Evolutionary conservation across 768 basidiomycete species (phyloP), one percentile per base, ranked within the genome.

Genomic region (Boletellus ananiceps): DNA sequence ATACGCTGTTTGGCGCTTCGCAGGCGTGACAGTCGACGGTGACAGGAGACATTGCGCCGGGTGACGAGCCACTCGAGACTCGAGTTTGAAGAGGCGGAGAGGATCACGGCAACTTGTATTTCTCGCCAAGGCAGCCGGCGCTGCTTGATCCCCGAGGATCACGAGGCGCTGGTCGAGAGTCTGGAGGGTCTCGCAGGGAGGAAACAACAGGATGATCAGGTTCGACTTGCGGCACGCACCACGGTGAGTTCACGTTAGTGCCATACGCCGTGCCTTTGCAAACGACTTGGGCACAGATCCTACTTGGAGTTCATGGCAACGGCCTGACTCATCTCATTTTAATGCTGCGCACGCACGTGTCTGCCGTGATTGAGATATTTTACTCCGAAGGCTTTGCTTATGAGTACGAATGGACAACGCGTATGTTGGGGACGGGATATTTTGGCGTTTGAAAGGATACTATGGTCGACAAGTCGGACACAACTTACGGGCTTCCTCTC

Each of bases 311-410:
- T 1, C 86, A 88, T 52, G 88, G 88, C 5, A 91, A 90, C 57
- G 88, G 89, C 7, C 74, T 93, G 0, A 86, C 88, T 8, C 88
- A 91, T 59, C 74, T 93, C n/a, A 76, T 93, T 37, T 82, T 86
- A 72, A 91, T 93, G 88, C 81, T 85, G 18, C 77, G 78, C 1
- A 86, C 83, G 4, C 80, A 79, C 0, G 66, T 81, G n/a, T 82
- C 87, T 5, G 83, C 88, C 5, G 91, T 95, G 29, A 89, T 95
- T 61, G 93, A 95, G 61, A 93, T 96, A 69, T 93, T 93, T 68
- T 89, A 75, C 66, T 86, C 86, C 0, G 76, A 77, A 36, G 91
- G 92, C 3, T 93, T 93, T 62, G 88, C 91, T 9, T 77, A 81
- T 55, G 90, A 93, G 63, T 93, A 93, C 60, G 82, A 90, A 64